Evolutionary conservation across 306 rosid genomes (phyloP), one percentile per base, ranked within the genome.

Genomic region (Begonia fuchsioides): DNA sequence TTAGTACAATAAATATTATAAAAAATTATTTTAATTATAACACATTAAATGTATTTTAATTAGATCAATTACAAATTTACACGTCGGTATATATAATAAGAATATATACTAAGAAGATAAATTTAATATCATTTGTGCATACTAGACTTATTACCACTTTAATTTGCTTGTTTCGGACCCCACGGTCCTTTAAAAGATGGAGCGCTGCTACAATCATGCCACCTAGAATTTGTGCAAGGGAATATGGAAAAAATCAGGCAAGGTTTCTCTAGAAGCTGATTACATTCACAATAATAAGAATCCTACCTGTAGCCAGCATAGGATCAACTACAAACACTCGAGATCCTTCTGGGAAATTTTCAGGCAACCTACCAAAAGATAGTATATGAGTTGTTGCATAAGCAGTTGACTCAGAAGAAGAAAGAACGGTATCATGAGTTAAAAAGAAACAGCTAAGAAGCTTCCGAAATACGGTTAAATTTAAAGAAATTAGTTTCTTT

Each of bases 271-370:
- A 26, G 32, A 26, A 2, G 32, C 32, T 26, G 32, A 26, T 26
- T 26, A 2, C 26, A 19, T 19, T 2, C 26, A 19, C 26, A 19
- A 19, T 2, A 19, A 7, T 26, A 26, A 26, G 32, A 26, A 26
- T 26, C 32, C 32, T 58, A 79, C 95, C 95, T 44, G 98, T 90
- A 55, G 98, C 98, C 43, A 90, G 76, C 95, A 90, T 85, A 13
- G 98, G 95, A 70, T 90, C 98, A 14, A 81, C 84, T 52, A 81
- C 69, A 67, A 85, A 81, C 55, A 84, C 73, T 59, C 87, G 80
- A 59, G 83, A 79, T 44, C 77, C 85, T 71, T 79, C 92, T 0
- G 85, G 65, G 69, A 90, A 81, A 32, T 66, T 75, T 12, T 69
- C 82, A 0, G 98, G 98, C 65, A 90, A 56, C 85, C 98, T 90